Evolutionary conservation across 2,329 filamentous ascomycete genomes (phyloP), one percentile per base, ranked within the genome.

Genomic region (Taxawa tesnikishii): DNA sequence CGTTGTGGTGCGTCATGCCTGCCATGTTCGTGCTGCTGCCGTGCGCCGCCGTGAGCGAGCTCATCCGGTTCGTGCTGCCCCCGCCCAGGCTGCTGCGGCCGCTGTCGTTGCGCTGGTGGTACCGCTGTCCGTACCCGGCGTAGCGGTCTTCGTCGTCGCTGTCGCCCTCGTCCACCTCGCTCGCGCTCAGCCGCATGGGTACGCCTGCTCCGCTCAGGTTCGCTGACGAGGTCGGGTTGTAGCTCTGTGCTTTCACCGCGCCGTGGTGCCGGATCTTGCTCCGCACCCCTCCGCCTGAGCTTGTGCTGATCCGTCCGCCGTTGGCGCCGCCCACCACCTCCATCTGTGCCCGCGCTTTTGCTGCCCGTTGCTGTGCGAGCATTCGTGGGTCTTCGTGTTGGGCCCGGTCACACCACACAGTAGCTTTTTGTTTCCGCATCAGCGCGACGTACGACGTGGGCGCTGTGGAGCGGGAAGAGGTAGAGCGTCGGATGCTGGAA

Each of bases 401-500:
- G 7, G 88, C 73, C 33, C 87, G 79, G 53, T 96, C 90, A 62
- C 87, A 94, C 90, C 90, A 98, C 4, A 98, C 90, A 0, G 90
- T 98, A 18, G 85, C 90, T 56, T 96, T 96, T 59, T 98, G 90
- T 55, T 87, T 88, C 40, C 90, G 76, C 61, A 98, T 79, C n/a
- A 94, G 69, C 21, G 90, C 87, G 31, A 98, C 90, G 57, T 98
- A 98, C 42, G 84, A 78, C n/a, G 69, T 69, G 2, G 79, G 61
- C 11, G 64, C 53, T 30, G 62, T 64, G 34, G 63, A 65, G 46
- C 83, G 76, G 31, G 80, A 81, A 3, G 84, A 93, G 17, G 77
- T 83, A 16, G 83, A 92, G 43, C 85, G 75, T 38, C 81, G 77
- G 29, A 55, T 41, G 52, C 63, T 29, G 52, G 66, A 42, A 67